Evolutionary conservation across 2,329 filamentous ascomycete species (phyloP), one percentile per base, ranked within the genome.

Genomic region (Dothideomycetes sp.): DNA sequence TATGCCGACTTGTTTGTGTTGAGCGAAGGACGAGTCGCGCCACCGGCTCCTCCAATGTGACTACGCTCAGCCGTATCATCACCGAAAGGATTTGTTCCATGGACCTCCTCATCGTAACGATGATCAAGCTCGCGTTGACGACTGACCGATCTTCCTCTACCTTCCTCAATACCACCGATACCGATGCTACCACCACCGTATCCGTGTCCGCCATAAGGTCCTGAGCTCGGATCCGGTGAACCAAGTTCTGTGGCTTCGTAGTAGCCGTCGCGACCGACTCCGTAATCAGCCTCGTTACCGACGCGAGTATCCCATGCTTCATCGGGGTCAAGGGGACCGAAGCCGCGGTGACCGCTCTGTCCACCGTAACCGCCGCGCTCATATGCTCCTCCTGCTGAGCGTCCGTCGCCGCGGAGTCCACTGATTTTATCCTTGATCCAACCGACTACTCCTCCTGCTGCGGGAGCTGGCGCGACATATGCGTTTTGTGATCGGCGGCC

Each of bases 291-390:
- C 59, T 88, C 84, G 51, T 78, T 71, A 44, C 82, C 83, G 4
- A 93, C 84, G 45, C 83, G 70, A 48, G 83, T 64, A 63, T 91
- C 84, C 86, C 86, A 94, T 2, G 84, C 84, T 55, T 88, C 84
- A 57, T 93, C 85, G 1, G 83, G 83, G 54, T 91, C 85, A 32
- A 86, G 71, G 4, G 78, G 69, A 2, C 79, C 77, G 58, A 82
- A 80, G 16, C 76, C 76, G 40, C 74, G 62, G 41, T 70, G 68
- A 13, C 46, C 32, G 19, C 47, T 46, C 15, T 41, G 67, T 28
- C 53, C 51, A 44, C 53, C 51, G 24, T 50, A 48, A 12, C 56
- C 54, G 20, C 60, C 56, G 10, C 25, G 37, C 41, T 64, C 64
- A 35, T 64, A 60, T 16, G 53, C 54, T 13, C 56, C 57, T 49